Conservation (phyloP, 257 asterid genomes). For the Phtheirospermum japonicum region DNA sequence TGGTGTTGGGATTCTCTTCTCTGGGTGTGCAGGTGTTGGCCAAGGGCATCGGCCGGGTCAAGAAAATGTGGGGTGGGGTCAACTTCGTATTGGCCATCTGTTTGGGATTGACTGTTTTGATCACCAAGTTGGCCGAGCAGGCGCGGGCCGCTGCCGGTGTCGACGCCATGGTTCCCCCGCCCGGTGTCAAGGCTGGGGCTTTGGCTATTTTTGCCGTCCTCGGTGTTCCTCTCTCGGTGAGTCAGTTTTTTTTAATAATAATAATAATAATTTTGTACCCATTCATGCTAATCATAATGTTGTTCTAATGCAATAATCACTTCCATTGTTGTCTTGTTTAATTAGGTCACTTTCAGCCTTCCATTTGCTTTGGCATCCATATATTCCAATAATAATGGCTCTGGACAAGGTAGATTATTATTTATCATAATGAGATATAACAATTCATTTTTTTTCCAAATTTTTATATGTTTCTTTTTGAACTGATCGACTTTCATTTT, state of each 20-base stretch:
- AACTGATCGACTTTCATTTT: no score
- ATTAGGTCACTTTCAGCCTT: constrained; percentile 44
- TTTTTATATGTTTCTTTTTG: neutral
- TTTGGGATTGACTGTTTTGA: neutral
- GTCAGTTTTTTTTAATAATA: no score
- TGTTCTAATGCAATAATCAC: no score
- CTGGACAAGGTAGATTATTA: constrained; percentile 41
- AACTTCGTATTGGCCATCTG: neutral
- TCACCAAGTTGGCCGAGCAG: neutral
- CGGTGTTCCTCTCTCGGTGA: constrained; percentile 1
- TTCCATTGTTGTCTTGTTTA: neutral
- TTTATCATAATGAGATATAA: neutral
- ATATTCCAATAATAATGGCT: constrained; percentile 30
- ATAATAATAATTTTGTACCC: no score
- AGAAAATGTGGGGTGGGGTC: neutral
- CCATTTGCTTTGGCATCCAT: constrained; percentile 59
- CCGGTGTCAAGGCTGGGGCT: neutral
- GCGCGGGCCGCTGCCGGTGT: neutral
- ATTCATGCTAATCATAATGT: no score
- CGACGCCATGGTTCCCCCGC: neutral
- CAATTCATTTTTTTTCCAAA: neutral
- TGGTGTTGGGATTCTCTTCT: constrained; percentile 23
- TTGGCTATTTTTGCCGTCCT: neutral
- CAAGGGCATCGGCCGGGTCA: neutral
- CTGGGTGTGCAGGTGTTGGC: constrained; percentile 2